A percentile compares a stretch with the other conserved stretches of the same genome.
These are phyloP conservation scores for Podospora pseudocomata DNA, from an alignment of 495 filamentous ascomycete genomes.

Conservation along the genomic window DNA sequence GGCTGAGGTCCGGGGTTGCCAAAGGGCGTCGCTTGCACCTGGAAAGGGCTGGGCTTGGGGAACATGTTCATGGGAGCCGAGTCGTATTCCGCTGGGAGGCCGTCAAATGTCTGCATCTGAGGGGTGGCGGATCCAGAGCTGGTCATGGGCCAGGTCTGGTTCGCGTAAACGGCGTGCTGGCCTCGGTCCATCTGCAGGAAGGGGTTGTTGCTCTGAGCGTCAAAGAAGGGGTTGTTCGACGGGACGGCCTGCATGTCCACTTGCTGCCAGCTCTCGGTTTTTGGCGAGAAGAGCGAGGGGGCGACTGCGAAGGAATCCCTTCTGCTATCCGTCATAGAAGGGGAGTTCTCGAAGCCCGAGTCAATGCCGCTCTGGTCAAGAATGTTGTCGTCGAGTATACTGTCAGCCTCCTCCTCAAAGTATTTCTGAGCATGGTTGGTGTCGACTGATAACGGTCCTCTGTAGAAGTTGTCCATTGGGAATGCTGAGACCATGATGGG, in stretches of 20 bases:
- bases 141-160: conserved; percentile 57
- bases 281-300: conserved; percentile 67
- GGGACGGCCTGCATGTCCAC: conserved; percentile 55
- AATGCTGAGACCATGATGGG: conserved; percentile 50
- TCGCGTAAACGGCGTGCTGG: conserved; percentile 46
- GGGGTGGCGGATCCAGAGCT: conserved; percentile 49
- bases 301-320: conserved; percentile 68
- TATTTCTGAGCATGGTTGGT: conserved; percentile 55
- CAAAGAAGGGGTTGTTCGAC: conserved; percentile 61
- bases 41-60: conserved; percentile 44
- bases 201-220: conserved; percentile 52
- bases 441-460: conserved; percentile 60
- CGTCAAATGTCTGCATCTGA: conserved; percentile 55
- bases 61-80: conserved; percentile 42
- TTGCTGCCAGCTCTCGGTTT: conserved; percentile 67
- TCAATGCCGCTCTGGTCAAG: conserved; percentile 63
- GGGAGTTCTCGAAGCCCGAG: conserved; percentile 65
- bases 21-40: conserved; percentile 49
- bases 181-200: conserved; percentile 58
- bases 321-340: conserved; percentile 61
- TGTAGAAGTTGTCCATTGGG: conserved; percentile 58
- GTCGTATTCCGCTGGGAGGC: conserved; percentile 61
- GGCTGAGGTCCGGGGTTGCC: conserved; percentile 46
- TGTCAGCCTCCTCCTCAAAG: conserved; percentile 77
- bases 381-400: conserved; percentile 81